These are phyloP conservation scores for Niebla homalea DNA, from an alignment of 495 filamentous ascomycete genomes.

Conservation along the genomic window DNA sequence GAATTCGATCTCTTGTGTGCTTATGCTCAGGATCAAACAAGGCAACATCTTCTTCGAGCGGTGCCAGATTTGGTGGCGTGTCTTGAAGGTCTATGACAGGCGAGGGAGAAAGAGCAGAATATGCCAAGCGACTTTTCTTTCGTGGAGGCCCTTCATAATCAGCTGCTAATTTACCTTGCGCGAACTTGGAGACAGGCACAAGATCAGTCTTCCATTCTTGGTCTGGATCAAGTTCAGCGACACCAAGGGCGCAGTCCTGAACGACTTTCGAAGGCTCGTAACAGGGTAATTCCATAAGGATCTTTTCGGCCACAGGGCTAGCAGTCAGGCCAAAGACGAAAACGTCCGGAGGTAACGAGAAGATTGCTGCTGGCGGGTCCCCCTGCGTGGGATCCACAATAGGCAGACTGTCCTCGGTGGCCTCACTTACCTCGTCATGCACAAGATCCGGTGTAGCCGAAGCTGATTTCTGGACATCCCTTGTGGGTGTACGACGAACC, in stretches of 20 bases:
- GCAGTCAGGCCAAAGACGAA: slow-evolving; percentile 65
- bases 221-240: slow-evolving; percentile 48
- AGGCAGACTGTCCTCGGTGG: slow-evolving; percentile 31
- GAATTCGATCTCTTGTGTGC: slow-evolving; percentile 73
- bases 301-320: slow-evolving; percentile 61
- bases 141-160: slow-evolving; percentile 49
- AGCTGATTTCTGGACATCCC: slow-evolving; percentile 11
- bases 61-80: slow-evolving; percentile 34
- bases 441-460: slow-evolving; percentile 60
- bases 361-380: slow-evolving; percentile 58
- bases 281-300: slow-evolving; percentile 75
- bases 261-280: slow-evolving; percentile 53
- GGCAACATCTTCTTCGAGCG: slow-evolving; percentile 66
- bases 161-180: slow-evolving; percentile 65
- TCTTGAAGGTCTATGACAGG: slow-evolving; percentile 27
- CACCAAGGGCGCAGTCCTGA: slow-evolving; percentile 40
- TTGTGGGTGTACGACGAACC: slow-evolving; percentile 5
- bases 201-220: slow-evolving; percentile 61
- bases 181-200: slow-evolving; percentile 76
- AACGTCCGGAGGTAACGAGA: slow-evolving; percentile 68
- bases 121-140: slow-evolving; percentile 70
- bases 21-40: slow-evolving; percentile 86
- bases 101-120: slow-evolving; percentile 31
- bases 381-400: slow-evolving; percentile 27
- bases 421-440: slow-evolving; percentile 42